Percentiles rank a stretch among this genome's conserved stretches.
Evolutionary conservation across 495 filamentous ascomycete genomes (phyloP).

Genomic region (Neohortaea acidophila): DNA sequence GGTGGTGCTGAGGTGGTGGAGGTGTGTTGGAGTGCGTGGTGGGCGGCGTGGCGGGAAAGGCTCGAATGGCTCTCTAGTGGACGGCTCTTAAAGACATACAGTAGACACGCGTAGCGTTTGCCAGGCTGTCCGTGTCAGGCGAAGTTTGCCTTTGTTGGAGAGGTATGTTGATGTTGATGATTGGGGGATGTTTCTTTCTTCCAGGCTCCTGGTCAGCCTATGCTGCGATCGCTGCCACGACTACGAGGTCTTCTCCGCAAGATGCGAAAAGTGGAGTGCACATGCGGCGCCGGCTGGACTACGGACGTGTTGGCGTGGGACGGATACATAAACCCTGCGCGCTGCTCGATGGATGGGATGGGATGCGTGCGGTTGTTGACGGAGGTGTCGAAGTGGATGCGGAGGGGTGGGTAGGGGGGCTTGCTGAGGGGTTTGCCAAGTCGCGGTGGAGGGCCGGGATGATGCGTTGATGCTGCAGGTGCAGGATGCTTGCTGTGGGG

Average conservation of each 20-base stretch:
- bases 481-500: constrained; percentile 1
- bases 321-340: constrained; percentile 63
- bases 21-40: not conserved
- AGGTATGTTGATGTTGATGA: not conserved
- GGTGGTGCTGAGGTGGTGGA: constrained; percentile 15
- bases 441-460: not conserved
- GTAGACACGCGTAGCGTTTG: constrained; percentile 17
- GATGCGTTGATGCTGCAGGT: not conserved
- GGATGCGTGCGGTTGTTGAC: not conserved
- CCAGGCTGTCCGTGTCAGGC: too few species aligned
- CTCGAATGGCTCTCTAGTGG: constrained; percentile 12
- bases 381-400: not conserved
- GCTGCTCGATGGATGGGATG: not conserved
- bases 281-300: constrained; percentile 78
- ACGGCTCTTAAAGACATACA: constrained; percentile 28
- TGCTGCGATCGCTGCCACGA: constrained; percentile 54
- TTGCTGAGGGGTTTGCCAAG: not conserved
- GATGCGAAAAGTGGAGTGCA: constrained; percentile 77
- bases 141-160: too few species aligned
- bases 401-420: not conserved
- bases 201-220: constrained; percentile 50
- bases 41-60: constrained; percentile 1
- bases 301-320: constrained; percentile 56
- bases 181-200: not conserved
- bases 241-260: constrained; percentile 79